These are phyloP conservation scores for Fusarium zealandicum DNA, from an alignment of 2,329 filamentous ascomycete species.

Conservation along the genomic window DNA sequence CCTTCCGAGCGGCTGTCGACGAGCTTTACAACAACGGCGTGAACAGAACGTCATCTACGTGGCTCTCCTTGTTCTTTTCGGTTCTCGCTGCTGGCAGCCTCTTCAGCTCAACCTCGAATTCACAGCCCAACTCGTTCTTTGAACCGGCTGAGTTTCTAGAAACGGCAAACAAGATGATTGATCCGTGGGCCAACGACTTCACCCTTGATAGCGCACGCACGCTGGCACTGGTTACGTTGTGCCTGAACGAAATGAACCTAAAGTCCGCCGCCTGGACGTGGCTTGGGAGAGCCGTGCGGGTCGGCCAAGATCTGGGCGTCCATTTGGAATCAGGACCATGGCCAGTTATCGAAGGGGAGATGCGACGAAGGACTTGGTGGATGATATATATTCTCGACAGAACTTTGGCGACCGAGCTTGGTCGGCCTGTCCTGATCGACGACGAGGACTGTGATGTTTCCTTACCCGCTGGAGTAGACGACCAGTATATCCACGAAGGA, in stretches of 20 bases:
- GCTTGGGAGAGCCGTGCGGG: constrained; percentile 80
- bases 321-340: constrained; percentile 78
- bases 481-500: constrained; percentile 73
- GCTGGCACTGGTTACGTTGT: constrained; percentile 77
- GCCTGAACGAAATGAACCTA: constrained; percentile 84
- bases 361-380: constrained; percentile 92
- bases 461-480: constrained; percentile 81
- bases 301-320: constrained; percentile 83
- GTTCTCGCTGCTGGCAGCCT: constrained; percentile 84
- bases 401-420: constrained; percentile 79
- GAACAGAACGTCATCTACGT: constrained; percentile 66
- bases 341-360: constrained; percentile 80
- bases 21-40: constrained; percentile 72
- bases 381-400: constrained; percentile 89
- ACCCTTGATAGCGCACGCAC: constrained; percentile 78
- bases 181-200: constrained; percentile 83
- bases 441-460: constrained; percentile 88
- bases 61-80: constrained; percentile 81
- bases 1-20: constrained; percentile 78
- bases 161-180: constrained; percentile 71
- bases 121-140: constrained; percentile 60
- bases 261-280: constrained; percentile 87
- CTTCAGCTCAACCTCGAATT: constrained; percentile 66
- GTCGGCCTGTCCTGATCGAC: constrained; percentile 81
- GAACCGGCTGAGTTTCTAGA: constrained; percentile 72